Percentiles rank a stretch among this genome's conserved stretches.
phyloP scores from a whole-genome alignment of 169 alveolate genomes.

The Plasmodium yoelii region DNA sequence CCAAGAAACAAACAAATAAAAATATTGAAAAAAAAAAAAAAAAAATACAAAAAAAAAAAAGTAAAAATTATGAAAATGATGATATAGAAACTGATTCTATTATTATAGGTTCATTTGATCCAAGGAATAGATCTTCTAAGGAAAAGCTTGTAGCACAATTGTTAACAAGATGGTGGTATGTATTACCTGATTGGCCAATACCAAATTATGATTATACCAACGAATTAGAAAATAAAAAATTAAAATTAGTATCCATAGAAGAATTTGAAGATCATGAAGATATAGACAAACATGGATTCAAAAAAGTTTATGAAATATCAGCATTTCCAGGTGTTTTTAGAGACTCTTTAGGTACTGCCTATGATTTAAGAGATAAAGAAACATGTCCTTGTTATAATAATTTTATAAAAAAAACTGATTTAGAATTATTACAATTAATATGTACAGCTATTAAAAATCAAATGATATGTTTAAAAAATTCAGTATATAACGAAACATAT shows the following conservation, averaged over 20 bases:
- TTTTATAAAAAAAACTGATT: conserved; percentile 77
- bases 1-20: not conserved
- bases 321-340: conserved; percentile 91
- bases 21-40: not conserved
- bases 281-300: conserved; percentile 87
- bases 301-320: conserved; percentile 91
- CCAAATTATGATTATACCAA: conserved; percentile 87
- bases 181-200: conserved; percentile 96
- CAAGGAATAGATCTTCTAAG: conserved; percentile 76
- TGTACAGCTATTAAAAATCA: conserved; percentile 83
- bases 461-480: conserved; percentile 53
- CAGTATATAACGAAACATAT: conserved; percentile 35
- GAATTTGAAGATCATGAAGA: conserved; percentile 93
- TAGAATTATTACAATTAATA: conserved; percentile 76
- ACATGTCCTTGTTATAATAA: conserved; percentile 91
- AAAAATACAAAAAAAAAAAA: conserved; percentile 3
- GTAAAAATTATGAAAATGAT: conserved; percentile 12
- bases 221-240: conserved; percentile 83
- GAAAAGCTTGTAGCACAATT: conserved; percentile 84
- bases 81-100: conserved; percentile 78
- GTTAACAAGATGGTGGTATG: conserved; percentile 93
- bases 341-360: conserved; percentile 91
- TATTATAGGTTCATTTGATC: conserved; percentile 83
- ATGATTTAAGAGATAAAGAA: conserved; percentile 93
- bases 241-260: conserved; percentile 87